phyloP scores from a whole-genome alignment of 2,329 filamentous ascomycete species.

The Ophiocordyceps camponoti-rufipedis region DNA sequence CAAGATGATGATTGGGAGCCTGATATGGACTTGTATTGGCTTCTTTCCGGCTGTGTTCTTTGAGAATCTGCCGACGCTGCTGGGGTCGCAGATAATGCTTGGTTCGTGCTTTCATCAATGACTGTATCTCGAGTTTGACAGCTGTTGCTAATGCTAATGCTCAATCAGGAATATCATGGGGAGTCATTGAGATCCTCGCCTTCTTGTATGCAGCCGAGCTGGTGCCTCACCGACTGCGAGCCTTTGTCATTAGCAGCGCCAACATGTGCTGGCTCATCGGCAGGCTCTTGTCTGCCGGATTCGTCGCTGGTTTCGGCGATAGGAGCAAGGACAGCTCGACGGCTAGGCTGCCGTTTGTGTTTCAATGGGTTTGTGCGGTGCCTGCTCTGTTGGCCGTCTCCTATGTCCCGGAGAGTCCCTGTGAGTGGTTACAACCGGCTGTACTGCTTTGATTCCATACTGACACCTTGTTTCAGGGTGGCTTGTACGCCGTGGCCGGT shows the following conservation, averaged over 20 bases:
- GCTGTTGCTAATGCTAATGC: neutral
- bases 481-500: constrained; percentile 23
- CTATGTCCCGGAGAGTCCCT: constrained; percentile 24
- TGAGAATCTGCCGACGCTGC: neutral
- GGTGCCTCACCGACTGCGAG: constrained; percentile 30
- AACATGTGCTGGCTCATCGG: constrained; percentile 41
- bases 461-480: constrained; percentile 24
- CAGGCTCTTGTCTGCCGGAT: constrained; percentile 29
- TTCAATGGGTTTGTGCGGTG: constrained; percentile 34
- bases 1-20: neutral
- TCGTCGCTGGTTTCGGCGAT: constrained; percentile 23
- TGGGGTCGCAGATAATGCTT: neutral
- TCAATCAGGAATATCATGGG: constrained; percentile 28
- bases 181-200: constrained; percentile 31
- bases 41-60: neutral
- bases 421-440: constrained; percentile 9
- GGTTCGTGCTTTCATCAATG: neutral
- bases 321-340: constrained; percentile 23
- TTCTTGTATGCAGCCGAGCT: constrained; percentile 36
- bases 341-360: constrained; percentile 29
- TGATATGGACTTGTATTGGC: neutral
- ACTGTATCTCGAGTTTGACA: neutral
- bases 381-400: constrained; percentile 23
- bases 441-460: too few species aligned
- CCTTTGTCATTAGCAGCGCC: constrained; percentile 18